Evolutionary conservation across 139 green algal genomes (phyloP).

Genomic region (Chlamydomonas asymmetrica): DNA sequence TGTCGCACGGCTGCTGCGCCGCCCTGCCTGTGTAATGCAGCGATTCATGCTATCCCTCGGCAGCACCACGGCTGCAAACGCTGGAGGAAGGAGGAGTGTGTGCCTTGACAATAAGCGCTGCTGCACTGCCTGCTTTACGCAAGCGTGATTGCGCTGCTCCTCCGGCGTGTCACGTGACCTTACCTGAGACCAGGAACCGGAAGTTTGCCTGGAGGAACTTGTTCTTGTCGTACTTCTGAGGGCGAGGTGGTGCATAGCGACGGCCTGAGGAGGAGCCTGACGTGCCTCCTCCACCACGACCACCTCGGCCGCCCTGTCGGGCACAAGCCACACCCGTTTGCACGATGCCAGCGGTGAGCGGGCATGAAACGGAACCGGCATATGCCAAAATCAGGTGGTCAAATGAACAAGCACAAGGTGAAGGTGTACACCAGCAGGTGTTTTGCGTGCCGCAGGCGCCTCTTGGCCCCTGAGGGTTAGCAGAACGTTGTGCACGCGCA

Average conservation of each 20-base stretch:
- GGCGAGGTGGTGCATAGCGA: background rate
- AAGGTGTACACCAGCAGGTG: no score
- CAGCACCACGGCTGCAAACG: no score
- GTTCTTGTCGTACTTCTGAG: constrained; percentile 70
- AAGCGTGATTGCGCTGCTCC: background rate
- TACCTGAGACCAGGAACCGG: constrained; percentile 78
- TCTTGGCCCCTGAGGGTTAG: no score
- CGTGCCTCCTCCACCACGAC: constrained; percentile 8
- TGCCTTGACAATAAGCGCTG: no score
- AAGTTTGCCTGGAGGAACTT: constrained; percentile 85
- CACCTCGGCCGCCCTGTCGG: background rate
- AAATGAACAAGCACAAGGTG: background rate
- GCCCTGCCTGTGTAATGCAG: no score
- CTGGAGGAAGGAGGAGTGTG: no score
- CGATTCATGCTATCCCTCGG: no score
- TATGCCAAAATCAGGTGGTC: background rate
- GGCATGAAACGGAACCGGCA: no score
- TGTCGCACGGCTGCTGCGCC: no score
- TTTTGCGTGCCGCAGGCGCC: no score
- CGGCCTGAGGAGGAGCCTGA: background rate
- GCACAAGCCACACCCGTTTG: background rate
- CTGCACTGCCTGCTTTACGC: no score
- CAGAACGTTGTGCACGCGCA: background rate
- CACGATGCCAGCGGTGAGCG: no score
- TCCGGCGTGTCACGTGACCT: background rate